Conservation (phyloP, 495 filamentous ascomycete genomes). For the Darksidea phi region DNA sequence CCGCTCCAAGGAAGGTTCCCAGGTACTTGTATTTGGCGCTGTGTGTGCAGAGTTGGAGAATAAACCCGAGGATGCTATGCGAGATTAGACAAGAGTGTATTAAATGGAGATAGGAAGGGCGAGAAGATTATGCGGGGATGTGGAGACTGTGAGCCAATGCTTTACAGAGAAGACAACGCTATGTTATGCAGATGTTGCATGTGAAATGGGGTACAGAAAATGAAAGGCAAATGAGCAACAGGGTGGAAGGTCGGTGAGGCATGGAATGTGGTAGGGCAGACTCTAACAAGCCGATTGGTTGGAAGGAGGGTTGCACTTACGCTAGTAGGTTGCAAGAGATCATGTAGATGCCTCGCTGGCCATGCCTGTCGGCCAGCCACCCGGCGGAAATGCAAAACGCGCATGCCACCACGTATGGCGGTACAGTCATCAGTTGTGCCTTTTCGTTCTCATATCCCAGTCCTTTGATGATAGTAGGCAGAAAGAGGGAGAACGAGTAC, state of each 20-base stretch:
- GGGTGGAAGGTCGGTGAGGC: constrained; percentile 3
- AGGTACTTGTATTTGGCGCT: constrained; percentile 31
- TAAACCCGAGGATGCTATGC: constrained; percentile 37
- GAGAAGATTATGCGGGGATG: neutral
- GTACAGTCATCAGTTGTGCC: constrained; percentile 41
- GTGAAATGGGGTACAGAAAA: too few relatives aligned
- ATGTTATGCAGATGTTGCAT: too few relatives aligned
- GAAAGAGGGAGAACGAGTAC: constrained; percentile 75
- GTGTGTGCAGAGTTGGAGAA: constrained; percentile 33
- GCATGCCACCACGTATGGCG: constrained; percentile 40
- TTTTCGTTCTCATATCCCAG: constrained; percentile 35
- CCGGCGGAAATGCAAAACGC: constrained; percentile 29
- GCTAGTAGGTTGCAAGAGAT: constrained; percentile 40
- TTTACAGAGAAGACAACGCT: too few relatives aligned
- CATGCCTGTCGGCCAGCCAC: constrained; percentile 24
- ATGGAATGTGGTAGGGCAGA: neutral
- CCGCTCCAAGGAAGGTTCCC: constrained; percentile 41
- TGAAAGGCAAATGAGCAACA: too few relatives aligned
- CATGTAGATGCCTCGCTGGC: constrained; percentile 37
- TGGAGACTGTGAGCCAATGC: neutral
- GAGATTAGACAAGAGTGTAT: neutral
- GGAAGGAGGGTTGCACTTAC: constrained; percentile 24
- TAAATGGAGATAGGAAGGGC: neutral
- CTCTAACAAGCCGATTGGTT: neutral
- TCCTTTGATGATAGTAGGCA: constrained; percentile 45